A percentile compares a stretch with the other conserved stretches of the same genome.
These are phyloP conservation scores for Rubroshorea leprosula DNA, from an alignment of 345 rosid species.

Conservation along the genomic window DNA sequence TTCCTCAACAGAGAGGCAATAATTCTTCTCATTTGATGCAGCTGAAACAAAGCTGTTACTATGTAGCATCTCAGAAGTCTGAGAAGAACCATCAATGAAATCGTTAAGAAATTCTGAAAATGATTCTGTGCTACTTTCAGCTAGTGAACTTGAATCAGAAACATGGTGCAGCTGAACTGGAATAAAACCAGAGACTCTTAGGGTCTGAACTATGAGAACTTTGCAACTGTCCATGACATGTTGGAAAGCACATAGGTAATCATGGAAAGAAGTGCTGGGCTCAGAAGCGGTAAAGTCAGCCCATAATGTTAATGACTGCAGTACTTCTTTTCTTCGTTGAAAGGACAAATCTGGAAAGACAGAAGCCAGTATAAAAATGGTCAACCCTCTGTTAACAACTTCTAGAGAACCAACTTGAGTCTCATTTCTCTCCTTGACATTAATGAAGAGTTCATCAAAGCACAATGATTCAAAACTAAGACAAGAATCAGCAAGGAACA, in stretches of 20 bases:
- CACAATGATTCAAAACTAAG: slow-evolving; percentile 70
- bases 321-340: slow-evolving; percentile 39
- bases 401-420: slow-evolving; percentile 33
- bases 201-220: slow-evolving; percentile 35
- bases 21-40: slow-evolving; percentile 17
- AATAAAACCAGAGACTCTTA: slow-evolving; percentile 34
- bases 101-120: slow-evolving; percentile 47
- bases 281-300: slow-evolving; percentile 54
- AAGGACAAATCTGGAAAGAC: slow-evolving; percentile 58
- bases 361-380: slow-evolving; percentile 53
- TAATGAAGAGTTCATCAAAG: slow-evolving; percentile 57
- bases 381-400: slow-evolving; percentile 37
- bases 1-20: slow-evolving; percentile 40
- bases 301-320: slow-evolving; percentile 56
- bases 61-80: slow-evolving; percentile 29
- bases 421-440: slow-evolving; percentile 35
- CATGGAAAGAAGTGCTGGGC: slow-evolving; percentile 56
- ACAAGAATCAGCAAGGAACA: slow-evolving; percentile 42
- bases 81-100: slow-evolving; percentile 16
- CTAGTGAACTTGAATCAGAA: slow-evolving; percentile 21
- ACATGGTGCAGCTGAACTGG: slow-evolving; percentile 32
- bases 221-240: slow-evolving; percentile 55
- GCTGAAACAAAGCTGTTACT: slow-evolving; percentile 20
- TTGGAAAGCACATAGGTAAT: slow-evolving; percentile 65
- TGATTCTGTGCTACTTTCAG: slow-evolving; percentile 24